These are phyloP conservation scores for Cryptococcus sp. DNA, from an alignment of 1,284 basidiomycete species.

Conservation along the genomic window DNA sequence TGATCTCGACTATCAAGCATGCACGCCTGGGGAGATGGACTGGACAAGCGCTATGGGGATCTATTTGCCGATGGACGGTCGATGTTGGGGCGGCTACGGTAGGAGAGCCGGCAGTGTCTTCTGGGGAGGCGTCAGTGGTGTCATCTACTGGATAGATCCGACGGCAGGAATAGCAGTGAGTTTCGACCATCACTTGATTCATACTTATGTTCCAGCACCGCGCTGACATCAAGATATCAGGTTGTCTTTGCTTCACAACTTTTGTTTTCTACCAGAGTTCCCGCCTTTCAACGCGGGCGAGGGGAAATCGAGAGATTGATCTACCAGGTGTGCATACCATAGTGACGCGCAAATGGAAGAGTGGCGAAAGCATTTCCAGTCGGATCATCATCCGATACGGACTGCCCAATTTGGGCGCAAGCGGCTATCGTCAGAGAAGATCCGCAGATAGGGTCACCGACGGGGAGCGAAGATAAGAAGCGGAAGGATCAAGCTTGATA, in stretches of 20 bases:
- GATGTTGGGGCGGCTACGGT: conserved; percentile 22
- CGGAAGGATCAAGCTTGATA: no score
- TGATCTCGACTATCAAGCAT: not conserved
- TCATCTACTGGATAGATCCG: conserved; percentile 40
- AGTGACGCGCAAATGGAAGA: no score
- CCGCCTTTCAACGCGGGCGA: not conserved
- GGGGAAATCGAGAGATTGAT: not conserved
- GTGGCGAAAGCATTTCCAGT: no score
- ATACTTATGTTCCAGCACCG: not conserved
- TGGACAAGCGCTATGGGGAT: conserved; percentile 39
- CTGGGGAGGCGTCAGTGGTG: conserved; percentile 40
- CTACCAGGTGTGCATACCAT: not conserved
- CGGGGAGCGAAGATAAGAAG: no score
- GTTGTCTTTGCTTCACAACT: conserved; percentile 1
- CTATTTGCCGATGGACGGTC: conserved; percentile 18
- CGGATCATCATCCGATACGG: no score
- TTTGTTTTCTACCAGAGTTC: not conserved
- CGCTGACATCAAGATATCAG: not conserved
- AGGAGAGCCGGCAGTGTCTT: conserved; percentile 29
- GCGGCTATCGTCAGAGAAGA: no score
- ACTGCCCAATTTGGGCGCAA: no score
- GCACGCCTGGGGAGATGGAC: conserved; percentile 27
- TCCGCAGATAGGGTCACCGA: no score
- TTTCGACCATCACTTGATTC: conserved; percentile 4
- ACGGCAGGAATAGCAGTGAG: conserved; percentile 30